Base-by-base conservation (phyloP, 2,329 filamentous ascomycete species). In the Hypoxylon sp. region DNA sequence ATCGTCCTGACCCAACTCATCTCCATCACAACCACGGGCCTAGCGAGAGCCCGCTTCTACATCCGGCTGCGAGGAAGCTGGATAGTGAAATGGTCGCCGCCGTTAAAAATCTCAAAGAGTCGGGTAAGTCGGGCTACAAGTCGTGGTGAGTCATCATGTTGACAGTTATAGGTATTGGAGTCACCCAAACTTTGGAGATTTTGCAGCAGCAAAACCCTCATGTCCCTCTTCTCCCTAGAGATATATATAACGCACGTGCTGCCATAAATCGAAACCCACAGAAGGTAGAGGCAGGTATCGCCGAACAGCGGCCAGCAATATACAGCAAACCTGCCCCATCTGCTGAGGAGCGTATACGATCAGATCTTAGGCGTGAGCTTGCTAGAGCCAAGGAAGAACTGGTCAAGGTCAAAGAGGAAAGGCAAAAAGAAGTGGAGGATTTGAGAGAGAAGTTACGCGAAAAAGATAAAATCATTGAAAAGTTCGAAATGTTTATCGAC, bases 401-500 rank as follows among this genome's bases (percentile, higher is more conserved):
- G 52, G 82, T 86, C 55, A 85, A 87, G 73, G 75, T 87, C 57
- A 84, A 85, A 69, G 85, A 86, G 44, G 86, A 89, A 3, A 86
- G 81, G 58, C 81, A 86, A 64, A 88, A 88, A 63, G 85, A 89
- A 73, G 84, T 91, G 46, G 87, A 87, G 14, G 83, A 84, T 0
- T 78, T 91, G 63, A 87, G 88, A 73, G 82, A 84, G 61, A 84
- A 88, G 73, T 77, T 94, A 14, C 85, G 84, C 44, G 87, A 91
- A 65, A 90, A 90, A 78, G 87, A 90, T 67, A 84, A 85, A 73
- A 84, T 86, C 65, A 91, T 91, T 61, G 79, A 84, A 67, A 88
- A 86, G 75, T 91, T 90, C 72, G 88, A 91, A 78, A 89, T 89
- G 85, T 91, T 91, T 59, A 90, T 91, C 73, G 89, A 91, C 77